Conservation (phyloP, 495 filamentous ascomycete genomes). For the Xanthoparmelia taractica region DNA sequence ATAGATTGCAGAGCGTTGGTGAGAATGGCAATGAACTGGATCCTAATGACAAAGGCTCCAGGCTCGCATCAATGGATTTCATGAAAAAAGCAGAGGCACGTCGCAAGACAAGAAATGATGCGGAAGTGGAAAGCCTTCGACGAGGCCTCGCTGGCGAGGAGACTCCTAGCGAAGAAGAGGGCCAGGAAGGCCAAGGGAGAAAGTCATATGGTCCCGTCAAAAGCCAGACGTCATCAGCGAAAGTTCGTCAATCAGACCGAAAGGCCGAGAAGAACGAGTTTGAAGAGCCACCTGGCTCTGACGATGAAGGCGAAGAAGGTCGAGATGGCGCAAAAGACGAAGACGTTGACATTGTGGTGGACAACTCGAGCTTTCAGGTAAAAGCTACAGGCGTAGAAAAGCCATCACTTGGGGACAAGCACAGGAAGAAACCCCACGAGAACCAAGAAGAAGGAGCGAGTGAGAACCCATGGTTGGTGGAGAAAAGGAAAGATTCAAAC, state of each 20-base stretch:
- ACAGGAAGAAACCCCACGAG: background rate
- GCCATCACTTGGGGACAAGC: background rate
- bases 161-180: slow-evolving; percentile 48
- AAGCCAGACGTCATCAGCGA: slow-evolving; percentile 25
- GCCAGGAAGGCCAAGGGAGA: slow-evolving; percentile 51
- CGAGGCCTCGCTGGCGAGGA: slow-evolving; percentile 59
- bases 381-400: background rate
- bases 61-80: slow-evolving; percentile 71
- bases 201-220: slow-evolving; percentile 49
- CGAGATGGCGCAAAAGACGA: slow-evolving; percentile 17
- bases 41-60: slow-evolving; percentile 36
- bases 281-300: slow-evolving; percentile 50
- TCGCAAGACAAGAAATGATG: slow-evolving; percentile 70
- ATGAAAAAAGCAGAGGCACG: slow-evolving; percentile 83
- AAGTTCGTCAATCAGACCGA: slow-evolving; percentile 21
- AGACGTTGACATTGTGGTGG: slow-evolving; percentile 25
- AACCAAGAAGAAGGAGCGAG: background rate
- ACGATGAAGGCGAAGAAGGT: slow-evolving; percentile 39
- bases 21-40: slow-evolving; percentile 36
- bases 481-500: slow-evolving; percentile 1
- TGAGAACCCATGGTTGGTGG: slow-evolving; percentile 14
- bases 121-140: slow-evolving; percentile 64
- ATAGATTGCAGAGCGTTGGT: slow-evolving; percentile 54
- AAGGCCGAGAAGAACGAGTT: slow-evolving; percentile 51
- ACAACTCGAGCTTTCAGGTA: background rate